Evolutionary conservation across 202 grass and related monocot genomes (phyloP).

Genomic region (Zoysia matrella): DNA sequence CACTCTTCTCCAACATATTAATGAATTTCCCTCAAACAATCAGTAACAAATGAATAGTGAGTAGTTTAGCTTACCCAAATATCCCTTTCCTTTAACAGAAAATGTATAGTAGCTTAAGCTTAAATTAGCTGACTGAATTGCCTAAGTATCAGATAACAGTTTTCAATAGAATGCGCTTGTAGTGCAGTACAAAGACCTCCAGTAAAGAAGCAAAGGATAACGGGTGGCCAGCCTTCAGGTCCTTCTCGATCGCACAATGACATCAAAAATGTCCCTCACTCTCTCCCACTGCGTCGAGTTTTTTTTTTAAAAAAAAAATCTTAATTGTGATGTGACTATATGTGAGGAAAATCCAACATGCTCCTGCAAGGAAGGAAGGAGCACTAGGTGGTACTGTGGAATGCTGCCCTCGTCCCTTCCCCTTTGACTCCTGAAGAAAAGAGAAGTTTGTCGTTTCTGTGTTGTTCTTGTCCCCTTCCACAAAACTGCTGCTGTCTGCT

Average conservation of each 20-base stretch:
- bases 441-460: not conserved
- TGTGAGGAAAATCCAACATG: not conserved
- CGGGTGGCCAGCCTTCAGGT: no score
- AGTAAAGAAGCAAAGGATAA: not conserved
- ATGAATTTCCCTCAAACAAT: not conserved
- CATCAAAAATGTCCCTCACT: not conserved
- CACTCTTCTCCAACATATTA: not conserved
- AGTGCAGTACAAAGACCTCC: not conserved
- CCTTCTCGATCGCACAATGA: no score
- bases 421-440: not conserved
- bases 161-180: not conserved
- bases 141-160: not conserved
- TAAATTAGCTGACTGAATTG: not conserved
- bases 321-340: not conserved
- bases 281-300: no score
- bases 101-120: not conserved
- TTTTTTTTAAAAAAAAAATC: no score
- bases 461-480: constrained; percentile 5
- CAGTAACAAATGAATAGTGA: not conserved
- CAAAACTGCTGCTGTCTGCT: not conserved
- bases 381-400: not conserved
- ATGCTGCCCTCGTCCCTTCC: not conserved
- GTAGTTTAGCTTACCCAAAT: not conserved
- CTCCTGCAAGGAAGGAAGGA: not conserved
- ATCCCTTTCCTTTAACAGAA: not conserved